Conservation (phyloP, 2,329 filamentous ascomycete genomes). For the Cladosporium velox region DNA sequence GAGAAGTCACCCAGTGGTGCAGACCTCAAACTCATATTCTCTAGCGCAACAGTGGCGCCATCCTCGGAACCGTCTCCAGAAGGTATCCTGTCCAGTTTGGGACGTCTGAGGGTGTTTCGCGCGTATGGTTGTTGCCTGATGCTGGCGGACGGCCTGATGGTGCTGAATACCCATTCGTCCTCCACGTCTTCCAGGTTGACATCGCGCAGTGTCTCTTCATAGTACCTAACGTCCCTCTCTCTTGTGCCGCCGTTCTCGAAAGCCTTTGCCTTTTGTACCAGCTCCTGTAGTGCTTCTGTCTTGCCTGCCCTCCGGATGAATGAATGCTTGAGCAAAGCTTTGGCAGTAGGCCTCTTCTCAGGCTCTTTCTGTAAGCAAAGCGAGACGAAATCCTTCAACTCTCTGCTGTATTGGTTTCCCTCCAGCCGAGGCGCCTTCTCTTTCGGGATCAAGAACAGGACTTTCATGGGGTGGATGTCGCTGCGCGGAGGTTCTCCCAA, state of each 20-base stretch:
- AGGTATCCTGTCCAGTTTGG: conserved; percentile 50
- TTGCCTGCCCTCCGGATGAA: conserved; percentile 88
- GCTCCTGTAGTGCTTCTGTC: conserved; percentile 81
- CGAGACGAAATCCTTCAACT: conserved; percentile 92
- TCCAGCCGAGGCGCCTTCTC: conserved; percentile 81
- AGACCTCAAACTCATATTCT: conserved; percentile 47
- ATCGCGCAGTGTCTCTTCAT: conserved; percentile 78
- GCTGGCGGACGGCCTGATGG: conserved; percentile 69
- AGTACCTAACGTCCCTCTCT: conserved; percentile 69
- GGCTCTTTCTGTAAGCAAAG: conserved; percentile 92
- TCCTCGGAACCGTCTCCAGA: conserved; percentile 41
- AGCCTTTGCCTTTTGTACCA: conserved; percentile 79
- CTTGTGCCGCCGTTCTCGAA: conserved; percentile 62
- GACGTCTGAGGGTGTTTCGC: conserved; percentile 51
- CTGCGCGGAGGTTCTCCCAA: conserved; percentile 87
- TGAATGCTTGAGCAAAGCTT: conserved; percentile 81
- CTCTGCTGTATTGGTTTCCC: conserved; percentile 75
- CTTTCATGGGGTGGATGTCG: conserved; percentile 88
- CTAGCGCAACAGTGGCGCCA: conserved; percentile 42
- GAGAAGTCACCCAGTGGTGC: conserved; percentile 42
- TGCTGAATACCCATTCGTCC: conserved; percentile 95
- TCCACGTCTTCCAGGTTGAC: conserved; percentile 60
- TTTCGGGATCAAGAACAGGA: conserved; percentile 87
- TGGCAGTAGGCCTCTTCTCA: conserved; percentile 78
- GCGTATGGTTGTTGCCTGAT: conserved; percentile 50